Evolutionary conservation across 345 rosid species (phyloP).

Genomic region (Corymbia maculata): DNA sequence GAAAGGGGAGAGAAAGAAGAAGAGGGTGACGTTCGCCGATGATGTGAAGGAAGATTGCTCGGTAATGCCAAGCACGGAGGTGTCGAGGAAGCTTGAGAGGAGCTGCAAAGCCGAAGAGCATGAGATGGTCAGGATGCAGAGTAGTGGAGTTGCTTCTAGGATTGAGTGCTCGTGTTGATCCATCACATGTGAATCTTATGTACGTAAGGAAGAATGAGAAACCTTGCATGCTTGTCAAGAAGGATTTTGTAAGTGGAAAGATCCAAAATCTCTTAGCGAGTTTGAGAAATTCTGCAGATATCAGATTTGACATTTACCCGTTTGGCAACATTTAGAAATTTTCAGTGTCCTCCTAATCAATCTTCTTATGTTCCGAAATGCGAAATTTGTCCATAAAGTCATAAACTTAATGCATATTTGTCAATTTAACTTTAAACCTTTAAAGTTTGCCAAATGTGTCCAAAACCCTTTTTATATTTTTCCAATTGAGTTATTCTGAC

Average conservation of each 20-base stretch:
- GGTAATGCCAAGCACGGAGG: not conserved
- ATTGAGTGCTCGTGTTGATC: not conserved
- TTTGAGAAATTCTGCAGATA: not conserved
- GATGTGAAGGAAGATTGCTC: conserved; percentile 43
- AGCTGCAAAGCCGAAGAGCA: not conserved
- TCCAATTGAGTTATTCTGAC: fast-evolving
- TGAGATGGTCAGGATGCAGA: not conserved
- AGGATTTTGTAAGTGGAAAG: not conserved
- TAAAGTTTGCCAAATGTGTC: not conserved
- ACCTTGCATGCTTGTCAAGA: not conserved
- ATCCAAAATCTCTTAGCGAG: not conserved
- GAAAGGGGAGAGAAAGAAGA: conserved; percentile 35
- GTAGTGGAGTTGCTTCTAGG: not conserved
- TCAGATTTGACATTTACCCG: not conserved
- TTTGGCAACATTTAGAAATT: not conserved
- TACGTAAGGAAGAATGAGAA: not conserved
- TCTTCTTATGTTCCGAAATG: not conserved
- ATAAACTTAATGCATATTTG: not conserved
- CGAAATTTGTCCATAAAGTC: not conserved
- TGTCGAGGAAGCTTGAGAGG: not conserved
- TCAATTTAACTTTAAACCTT: too few relatives aligned
- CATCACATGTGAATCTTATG: not conserved
- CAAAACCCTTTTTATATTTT: too few relatives aligned
- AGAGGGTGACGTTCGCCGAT: conserved; percentile 58
- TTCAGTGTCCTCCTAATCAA: not conserved